Percentiles rank a stretch among this genome's conserved stretches.
Evolutionary conservation across 108 stramenopile genomes (phyloP).

Genomic region (Poteriospumella lacustris): DNA sequence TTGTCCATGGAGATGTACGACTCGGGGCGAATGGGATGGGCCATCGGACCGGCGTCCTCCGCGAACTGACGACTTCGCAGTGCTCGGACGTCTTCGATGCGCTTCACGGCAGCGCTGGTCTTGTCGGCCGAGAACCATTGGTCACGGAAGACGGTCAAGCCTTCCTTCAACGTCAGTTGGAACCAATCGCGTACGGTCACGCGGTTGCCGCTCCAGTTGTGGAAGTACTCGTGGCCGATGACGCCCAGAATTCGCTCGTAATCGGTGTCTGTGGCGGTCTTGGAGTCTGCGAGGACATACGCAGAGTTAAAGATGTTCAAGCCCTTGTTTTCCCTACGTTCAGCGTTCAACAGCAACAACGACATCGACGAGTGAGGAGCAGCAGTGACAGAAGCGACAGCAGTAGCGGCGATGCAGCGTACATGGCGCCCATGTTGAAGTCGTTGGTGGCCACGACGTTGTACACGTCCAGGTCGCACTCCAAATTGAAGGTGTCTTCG

Average conservation of each 20-base stretch:
- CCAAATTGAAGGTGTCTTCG: slow-evolving; percentile 79
- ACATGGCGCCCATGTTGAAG: slow-evolving; percentile 92
- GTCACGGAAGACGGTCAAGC: slow-evolving; percentile 94
- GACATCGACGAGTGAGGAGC: too few species aligned
- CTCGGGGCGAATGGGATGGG: slow-evolving; percentile 93
- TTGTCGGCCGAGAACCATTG: slow-evolving; percentile 38
- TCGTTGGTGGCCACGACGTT: slow-evolving; percentile 81
- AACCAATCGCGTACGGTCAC: slow-evolving; percentile 99
- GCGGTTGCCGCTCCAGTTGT: slow-evolving; percentile 91
- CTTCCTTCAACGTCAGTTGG: slow-evolving; percentile 93
- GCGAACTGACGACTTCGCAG: slow-evolving; percentile 73
- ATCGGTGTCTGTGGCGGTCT: slow-evolving; percentile 81
- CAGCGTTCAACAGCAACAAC: too few species aligned
- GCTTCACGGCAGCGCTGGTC: slow-evolving; percentile 1
- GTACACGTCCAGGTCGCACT: slow-evolving; percentile 89
- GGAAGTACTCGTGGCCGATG: slow-evolving; percentile 94
- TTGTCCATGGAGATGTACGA: slow-evolving; percentile 90
- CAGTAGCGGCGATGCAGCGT: not conserved
- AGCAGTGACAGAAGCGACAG: too few species aligned
- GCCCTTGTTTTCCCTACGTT: slow-evolving; percentile 79
- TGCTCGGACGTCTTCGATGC: slow-evolving; percentile 56
- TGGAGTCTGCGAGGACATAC: slow-evolving; percentile 79
- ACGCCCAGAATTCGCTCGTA: slow-evolving; percentile 83
- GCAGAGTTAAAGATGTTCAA: slow-evolving; percentile 93
- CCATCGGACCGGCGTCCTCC: slow-evolving; percentile 73